Percentiles rank a stretch among this genome's conserved stretches.
Conservation (phyloP, 2,329 filamentous ascomycete genomes). For the Aureobasidium sp. region DNA sequence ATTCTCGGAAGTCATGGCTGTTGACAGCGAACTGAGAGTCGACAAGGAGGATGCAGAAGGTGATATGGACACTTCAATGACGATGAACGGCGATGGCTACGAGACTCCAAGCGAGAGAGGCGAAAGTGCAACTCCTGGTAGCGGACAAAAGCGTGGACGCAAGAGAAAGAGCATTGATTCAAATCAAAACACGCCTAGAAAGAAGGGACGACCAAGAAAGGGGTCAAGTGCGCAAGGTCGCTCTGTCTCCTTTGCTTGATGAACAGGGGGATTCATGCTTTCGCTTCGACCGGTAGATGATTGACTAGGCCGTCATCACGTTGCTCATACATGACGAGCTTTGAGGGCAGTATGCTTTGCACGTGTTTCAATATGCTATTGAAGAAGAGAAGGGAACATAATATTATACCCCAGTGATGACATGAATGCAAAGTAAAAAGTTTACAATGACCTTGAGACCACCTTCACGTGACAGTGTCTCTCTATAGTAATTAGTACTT, state of each 20-base stretch:
- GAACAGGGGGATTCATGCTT: not conserved
- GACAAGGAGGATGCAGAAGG: constrained; percentile 29
- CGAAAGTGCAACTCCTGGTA: not conserved
- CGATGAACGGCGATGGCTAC: constrained; percentile 26
- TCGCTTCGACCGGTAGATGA: not conserved
- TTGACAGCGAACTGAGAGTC: constrained; percentile 35
- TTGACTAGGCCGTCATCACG: not conserved
- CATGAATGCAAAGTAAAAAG: too few species aligned
- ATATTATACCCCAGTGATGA: not conserved
- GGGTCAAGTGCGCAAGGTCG: constrained; percentile 5
- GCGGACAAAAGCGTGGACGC: constrained; percentile 11
- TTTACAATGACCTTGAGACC: too few species aligned
- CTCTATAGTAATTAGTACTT: too few species aligned
- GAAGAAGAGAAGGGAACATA: not conserved
- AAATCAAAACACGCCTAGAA: not conserved
- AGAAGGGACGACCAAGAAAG: constrained; percentile 4
- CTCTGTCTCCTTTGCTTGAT: constrained; percentile 6
- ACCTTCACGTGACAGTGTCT: too few species aligned
- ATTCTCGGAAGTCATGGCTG: constrained; percentile 37
- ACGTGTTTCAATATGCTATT: not conserved
- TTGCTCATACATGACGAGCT: not conserved
- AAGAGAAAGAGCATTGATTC: constrained; percentile 12
- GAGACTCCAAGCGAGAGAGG: constrained; percentile 32
- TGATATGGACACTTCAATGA: constrained; percentile 17
- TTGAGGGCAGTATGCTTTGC: not conserved